Base-by-base conservation (phyloP, 768 basidiomycete species). In the Inosperma sp. region DNA sequence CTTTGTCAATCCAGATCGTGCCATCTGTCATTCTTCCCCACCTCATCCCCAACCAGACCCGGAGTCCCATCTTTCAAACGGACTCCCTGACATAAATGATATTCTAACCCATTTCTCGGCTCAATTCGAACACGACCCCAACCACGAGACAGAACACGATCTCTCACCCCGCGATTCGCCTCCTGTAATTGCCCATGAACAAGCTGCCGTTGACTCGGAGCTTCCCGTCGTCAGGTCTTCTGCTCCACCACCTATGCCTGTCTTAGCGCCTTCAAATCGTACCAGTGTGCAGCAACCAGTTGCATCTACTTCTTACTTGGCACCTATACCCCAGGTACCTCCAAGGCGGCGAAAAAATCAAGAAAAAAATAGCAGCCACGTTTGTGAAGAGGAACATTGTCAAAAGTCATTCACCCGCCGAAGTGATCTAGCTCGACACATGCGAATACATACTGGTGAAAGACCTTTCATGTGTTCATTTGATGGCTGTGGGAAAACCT, bases 371-470 rank as follows among this genome's bases (percentile, higher is more conserved):
- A 76, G 73, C 48, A 61, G 72, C 7, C 88, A 89, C 62, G 74
- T 74, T 16, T 91, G 89, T 60, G 84, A 83, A 54, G 75, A 82
- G 51, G 79, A 83, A 35, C 77, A 82, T 31, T 93, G 91, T 60
- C 75, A 77, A 59, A 93, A 93, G 72, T 74, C 82, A 8, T 93
- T 93, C 63, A 85, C 84, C 23, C 80, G 91, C 19, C 79, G 84
- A 52, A 93, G 90, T 61, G 91, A 93, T 63, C 76, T 93, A 37
- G 78, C 82, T 34, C 81, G 91, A 22, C 91, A 94, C 63, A 87
- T 82, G 75, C 81, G 89, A 36, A 93, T 93, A 72, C 91, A 94
- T 60, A 93, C 91, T 0, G 91, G 91, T 14, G 91, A 93, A 65
- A 77, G 91, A 45, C 91, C 91, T 3, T 93, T 88, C 65, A 72